A percentile compares a stretch with the other conserved stretches of the same genome.
Conservation (phyloP, 345 rosid genomes). For the Gossypioides kirkii region DNA sequence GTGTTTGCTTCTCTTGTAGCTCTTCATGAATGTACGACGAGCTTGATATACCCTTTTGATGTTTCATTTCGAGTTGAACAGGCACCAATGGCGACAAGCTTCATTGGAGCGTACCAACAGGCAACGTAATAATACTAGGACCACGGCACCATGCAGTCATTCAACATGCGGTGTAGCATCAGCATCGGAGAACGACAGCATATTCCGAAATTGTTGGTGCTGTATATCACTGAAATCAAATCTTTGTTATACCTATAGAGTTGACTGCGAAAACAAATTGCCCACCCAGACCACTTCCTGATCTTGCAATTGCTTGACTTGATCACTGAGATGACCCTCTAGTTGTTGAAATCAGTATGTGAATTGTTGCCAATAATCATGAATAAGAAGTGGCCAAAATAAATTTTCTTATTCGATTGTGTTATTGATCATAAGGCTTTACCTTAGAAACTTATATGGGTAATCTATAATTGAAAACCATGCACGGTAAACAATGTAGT, state of each 20-base stretch:
- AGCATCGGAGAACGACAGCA: not conserved
- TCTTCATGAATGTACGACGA: not conserved
- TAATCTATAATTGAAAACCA: too few relatives aligned
- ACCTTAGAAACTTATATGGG: not conserved
- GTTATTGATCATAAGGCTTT: not conserved
- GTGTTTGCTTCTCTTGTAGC: not conserved
- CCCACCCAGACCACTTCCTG: not conserved
- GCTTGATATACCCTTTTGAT: not conserved
- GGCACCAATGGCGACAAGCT: not conserved
- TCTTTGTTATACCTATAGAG: not conserved
- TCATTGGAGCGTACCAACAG: not conserved
- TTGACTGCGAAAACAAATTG: not conserved
- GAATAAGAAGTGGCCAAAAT: not conserved
- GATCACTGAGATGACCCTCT: not conserved
- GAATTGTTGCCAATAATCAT: not conserved
- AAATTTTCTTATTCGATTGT: not conserved
- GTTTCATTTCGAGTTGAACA: not conserved
- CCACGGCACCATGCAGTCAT: not conserved
- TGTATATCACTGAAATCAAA: not conserved
- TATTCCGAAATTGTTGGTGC: not conserved
- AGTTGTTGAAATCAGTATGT: not conserved
- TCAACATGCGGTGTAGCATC: not conserved
- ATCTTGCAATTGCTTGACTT: too few relatives aligned
- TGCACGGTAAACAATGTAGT: too few relatives aligned
- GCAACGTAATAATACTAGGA: not conserved